Evolutionary conservation across 176 grass and related monocot genomes (phyloP).

Genomic region (Carex parvula): DNA sequence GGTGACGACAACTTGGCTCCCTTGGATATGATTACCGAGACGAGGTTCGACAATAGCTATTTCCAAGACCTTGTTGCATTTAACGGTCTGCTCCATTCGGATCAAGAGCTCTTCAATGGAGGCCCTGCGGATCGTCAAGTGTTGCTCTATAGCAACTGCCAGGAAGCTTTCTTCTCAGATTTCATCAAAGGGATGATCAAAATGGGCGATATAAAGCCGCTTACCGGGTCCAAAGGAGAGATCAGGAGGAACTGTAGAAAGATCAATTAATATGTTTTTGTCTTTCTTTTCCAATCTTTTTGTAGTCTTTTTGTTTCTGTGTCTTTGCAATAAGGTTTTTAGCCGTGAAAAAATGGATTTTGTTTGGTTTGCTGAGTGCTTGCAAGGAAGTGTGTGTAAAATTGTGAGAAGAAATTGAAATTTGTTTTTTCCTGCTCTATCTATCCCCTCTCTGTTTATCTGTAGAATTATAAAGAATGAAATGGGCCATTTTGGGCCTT

Average conservation of each 20-base stretch:
- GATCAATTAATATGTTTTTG: slow-evolving; percentile 24
- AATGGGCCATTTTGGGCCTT: too few relatives aligned
- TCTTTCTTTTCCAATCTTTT: not conserved
- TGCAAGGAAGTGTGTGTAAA: not conserved
- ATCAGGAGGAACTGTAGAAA: slow-evolving; percentile 69
- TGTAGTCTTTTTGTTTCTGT: not conserved
- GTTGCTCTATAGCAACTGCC: slow-evolving; percentile 16
- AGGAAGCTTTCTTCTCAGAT: slow-evolving; percentile 37
- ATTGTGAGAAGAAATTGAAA: not conserved
- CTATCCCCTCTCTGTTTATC: not conserved
- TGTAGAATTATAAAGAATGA: too few relatives aligned
- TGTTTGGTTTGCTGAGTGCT: not conserved
- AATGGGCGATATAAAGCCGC: slow-evolving; percentile 43
- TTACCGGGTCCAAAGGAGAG: slow-evolving; percentile 44
- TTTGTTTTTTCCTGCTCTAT: not conserved
- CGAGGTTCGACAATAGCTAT: slow-evolving; percentile 43
- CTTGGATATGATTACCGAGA: slow-evolving; percentile 39
- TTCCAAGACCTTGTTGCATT: slow-evolving; percentile 33
- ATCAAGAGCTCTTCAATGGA: slow-evolving; percentile 62
- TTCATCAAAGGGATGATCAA: slow-evolving; percentile 53
- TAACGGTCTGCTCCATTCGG: slow-evolving; percentile 53
- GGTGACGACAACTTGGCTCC: slow-evolving; percentile 61
- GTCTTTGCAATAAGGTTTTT: not conserved
- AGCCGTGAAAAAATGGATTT: not conserved
- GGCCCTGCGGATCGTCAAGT: slow-evolving; percentile 32